Evolutionary conservation across 2,329 filamentous ascomycete genomes (phyloP).

Genomic region (Arthroderma uncinatum): DNA sequence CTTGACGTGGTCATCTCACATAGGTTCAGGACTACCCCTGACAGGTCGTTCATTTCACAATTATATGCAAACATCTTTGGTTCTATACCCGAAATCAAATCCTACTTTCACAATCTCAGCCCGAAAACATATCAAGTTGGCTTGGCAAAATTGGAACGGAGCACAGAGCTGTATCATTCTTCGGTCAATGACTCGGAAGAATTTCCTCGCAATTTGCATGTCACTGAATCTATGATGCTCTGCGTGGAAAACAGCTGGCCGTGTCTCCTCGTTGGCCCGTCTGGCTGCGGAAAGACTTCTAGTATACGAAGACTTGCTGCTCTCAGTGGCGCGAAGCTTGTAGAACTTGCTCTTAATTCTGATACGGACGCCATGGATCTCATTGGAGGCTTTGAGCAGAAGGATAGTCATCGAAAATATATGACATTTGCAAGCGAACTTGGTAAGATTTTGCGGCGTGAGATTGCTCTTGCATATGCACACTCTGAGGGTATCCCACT

Average conservation of each 20-base stretch:
- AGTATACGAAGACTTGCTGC: slow-evolving; percentile 73
- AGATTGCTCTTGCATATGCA: slow-evolving; percentile 25
- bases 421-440: slow-evolving; percentile 49
- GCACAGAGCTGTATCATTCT: slow-evolving; percentile 33
- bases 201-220: slow-evolving; percentile 43
- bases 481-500: slow-evolving; percentile 17
- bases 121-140: slow-evolving; percentile 64
- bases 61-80: slow-evolving; percentile 59
- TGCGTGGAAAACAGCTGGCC: slow-evolving; percentile 81
- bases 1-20: slow-evolving; percentile 74
- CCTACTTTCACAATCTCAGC: slow-evolving; percentile 62
- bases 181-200: slow-evolving; percentile 26
- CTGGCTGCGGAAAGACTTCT: slow-evolving; percentile 77
- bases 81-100: slow-evolving; percentile 37
- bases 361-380: slow-evolving; percentile 97
- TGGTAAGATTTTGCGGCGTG: slow-evolving; percentile 40
- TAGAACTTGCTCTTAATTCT: slow-evolving; percentile 80
- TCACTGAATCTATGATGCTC: slow-evolving; percentile 76
- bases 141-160: slow-evolving; percentile 56
- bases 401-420: slow-evolving; percentile 65
- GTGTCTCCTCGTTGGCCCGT: slow-evolving; percentile 73
- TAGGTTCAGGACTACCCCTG: slow-evolving; percentile 64
- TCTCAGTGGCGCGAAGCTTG: slow-evolving; percentile 60
- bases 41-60: slow-evolving; percentile 53
- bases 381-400: slow-evolving; percentile 91